Evolutionary conservation across 2,329 filamentous ascomycete genomes (phyloP).

Genomic region (Onygenales sp.): DNA sequence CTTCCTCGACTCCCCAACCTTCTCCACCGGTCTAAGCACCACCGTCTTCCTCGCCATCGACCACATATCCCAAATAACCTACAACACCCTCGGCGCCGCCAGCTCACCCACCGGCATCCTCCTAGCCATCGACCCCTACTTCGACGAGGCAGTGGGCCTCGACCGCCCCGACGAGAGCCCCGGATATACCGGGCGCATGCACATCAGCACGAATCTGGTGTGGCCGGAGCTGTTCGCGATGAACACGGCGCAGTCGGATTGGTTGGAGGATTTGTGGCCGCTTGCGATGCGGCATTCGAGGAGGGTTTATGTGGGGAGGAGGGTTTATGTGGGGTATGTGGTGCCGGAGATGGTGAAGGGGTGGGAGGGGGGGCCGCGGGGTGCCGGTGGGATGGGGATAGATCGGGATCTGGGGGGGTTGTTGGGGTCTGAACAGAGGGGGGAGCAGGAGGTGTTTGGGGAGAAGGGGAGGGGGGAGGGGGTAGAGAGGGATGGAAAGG

Average conservation of each 20-base stretch:
- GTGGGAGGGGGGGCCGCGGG: neutral
- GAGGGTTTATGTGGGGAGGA: conserved; percentile 19
- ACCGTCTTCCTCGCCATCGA: conserved; percentile 14
- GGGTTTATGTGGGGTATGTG: neutral
- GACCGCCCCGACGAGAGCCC: conserved; percentile 13
- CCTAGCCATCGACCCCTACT: conserved; percentile 17
- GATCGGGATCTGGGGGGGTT: no score
- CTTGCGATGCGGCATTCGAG: conserved; percentile 20
- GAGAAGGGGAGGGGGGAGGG: conserved; percentile 9
- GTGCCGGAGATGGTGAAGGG: neutral
- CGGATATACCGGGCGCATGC: conserved; percentile 18
- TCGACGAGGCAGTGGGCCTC: conserved; percentile 8
- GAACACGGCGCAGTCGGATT: conserved; percentile 8
- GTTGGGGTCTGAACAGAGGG: no score
- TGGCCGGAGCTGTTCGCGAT: conserved; percentile 21
- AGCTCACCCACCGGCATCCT: conserved; percentile 16
- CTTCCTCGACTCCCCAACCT: conserved; percentile 1
- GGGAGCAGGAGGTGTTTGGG: no score
- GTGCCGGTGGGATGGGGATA: no score
- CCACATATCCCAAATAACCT: conserved; percentile 3
- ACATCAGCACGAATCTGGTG: conserved; percentile 20
- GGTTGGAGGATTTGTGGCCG: conserved; percentile 18
- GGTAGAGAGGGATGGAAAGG: neutral
- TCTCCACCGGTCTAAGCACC: neutral
- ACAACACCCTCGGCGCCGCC: conserved; percentile 2